Conservation (phyloP, 1,284 basidiomycete genomes). For the Leccinum fallax region DNA sequence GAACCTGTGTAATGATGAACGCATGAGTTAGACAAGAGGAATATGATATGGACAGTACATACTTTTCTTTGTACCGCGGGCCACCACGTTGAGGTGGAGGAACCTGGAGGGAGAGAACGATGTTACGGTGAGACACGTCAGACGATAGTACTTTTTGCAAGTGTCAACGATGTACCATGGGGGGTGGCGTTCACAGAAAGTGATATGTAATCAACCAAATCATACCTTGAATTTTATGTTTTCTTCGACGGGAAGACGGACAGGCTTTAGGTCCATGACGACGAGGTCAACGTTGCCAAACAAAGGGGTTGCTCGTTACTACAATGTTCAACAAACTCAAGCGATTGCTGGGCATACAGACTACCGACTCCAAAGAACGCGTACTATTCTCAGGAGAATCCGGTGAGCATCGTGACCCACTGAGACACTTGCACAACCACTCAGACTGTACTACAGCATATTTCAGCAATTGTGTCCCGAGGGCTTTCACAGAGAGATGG, state of each 20-base stretch:
- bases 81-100: conserved; percentile 26
- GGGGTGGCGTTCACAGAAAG: neutral
- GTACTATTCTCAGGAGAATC: conserved; percentile 27
- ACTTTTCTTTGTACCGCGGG: conserved; percentile 39
- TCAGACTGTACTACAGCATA: conserved; percentile 25
- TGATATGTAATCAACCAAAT: neutral
- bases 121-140: neutral
- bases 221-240: conserved; percentile 29
- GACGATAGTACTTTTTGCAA: neutral
- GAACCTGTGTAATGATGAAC: conserved; percentile 40
- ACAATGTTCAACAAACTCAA: conserved; percentile 21
- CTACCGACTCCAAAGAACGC: neutral
- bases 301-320: neutral
- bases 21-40: neutral
- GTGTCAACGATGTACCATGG: neutral
- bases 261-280: conserved; percentile 12
- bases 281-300: neutral
- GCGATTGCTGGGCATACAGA: conserved; percentile 4
- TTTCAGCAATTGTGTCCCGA: conserved; percentile 31
- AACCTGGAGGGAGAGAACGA: conserved; percentile 5
- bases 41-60: neutral
- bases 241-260: conserved; percentile 21
- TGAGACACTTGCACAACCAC: neutral
- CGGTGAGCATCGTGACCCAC: conserved; percentile 14
- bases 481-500: conserved; percentile 25